These are phyloP conservation scores for Xanthoceras sorbifolium DNA, from an alignment of 345 rosid genomes.

Conservation along the genomic window DNA sequence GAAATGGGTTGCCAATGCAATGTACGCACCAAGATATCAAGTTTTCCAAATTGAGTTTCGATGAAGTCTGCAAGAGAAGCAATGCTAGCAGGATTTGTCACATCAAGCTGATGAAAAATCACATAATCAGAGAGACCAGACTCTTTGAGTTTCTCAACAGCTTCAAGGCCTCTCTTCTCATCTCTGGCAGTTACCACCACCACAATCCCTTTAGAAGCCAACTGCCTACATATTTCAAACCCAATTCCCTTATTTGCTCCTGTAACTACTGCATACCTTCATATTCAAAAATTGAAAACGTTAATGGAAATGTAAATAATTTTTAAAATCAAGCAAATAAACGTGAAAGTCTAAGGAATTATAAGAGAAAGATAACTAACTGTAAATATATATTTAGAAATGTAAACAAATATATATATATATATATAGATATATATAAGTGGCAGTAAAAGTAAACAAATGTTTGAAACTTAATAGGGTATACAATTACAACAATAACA, in stretches of 20 bases:
- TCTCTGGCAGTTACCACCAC: constrained; percentile 40
- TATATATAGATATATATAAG: no score
- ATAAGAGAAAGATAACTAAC: background rate
- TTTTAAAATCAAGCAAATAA: no score
- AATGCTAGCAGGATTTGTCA: constrained; percentile 26
- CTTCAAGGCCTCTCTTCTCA: constrained; percentile 35
- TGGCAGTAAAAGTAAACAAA: background rate
- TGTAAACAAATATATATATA: no score
- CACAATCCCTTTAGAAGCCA: constrained; percentile 26
- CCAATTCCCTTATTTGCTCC: constrained; percentile 42
- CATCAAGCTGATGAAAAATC: constrained; percentile 35
- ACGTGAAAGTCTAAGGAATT: no score
- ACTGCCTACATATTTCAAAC: constrained; percentile 34
- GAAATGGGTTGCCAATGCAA: background rate
- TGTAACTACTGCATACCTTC: constrained; percentile 35
- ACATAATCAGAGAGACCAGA: constrained; percentile 12
- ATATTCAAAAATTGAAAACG: background rate
- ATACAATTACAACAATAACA: background rate
- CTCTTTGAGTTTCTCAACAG: constrained; percentile 27
- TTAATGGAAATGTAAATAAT: background rate
- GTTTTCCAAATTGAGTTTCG: constrained; percentile 26
- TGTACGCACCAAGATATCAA: constrained; percentile 40
- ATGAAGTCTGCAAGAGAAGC: constrained; percentile 27
- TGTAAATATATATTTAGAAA: no score
- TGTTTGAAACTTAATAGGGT: background rate